Conservation (phyloP, 2,329 filamentous ascomycete species). For the Hirsutella thompsonii region DNA sequence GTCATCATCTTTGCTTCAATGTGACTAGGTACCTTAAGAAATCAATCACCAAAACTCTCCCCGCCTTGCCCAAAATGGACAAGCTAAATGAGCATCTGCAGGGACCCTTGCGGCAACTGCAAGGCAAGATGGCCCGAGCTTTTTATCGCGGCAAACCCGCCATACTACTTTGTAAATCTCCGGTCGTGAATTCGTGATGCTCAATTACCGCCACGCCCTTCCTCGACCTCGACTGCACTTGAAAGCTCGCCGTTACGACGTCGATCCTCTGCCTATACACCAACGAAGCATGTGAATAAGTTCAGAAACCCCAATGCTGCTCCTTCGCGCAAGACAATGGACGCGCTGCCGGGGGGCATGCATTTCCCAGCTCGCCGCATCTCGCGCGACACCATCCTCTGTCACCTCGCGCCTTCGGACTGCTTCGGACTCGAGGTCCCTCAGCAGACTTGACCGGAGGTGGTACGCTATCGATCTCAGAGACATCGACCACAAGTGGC, state of each 20-base stretch:
- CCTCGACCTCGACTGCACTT: no score
- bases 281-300: background rate
- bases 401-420: background rate
- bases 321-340: slow-evolving; percentile 13
- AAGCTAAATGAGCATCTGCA: no score
- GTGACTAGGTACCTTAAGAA: no score
- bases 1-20: no score
- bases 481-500: slow-evolving; percentile 38
- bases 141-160: no score
- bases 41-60: no score
- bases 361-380: background rate
- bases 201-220: no score
- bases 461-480: slow-evolving; percentile 33
- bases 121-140: no score
- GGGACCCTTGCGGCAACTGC: no score
- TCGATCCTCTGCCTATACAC: background rate
- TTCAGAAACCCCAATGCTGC: slow-evolving; percentile 12
- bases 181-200: no score
- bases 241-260: background rate
- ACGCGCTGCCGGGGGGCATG: slow-evolving; percentile 7
- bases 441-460: slow-evolving; percentile 9
- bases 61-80: no score
- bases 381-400: background rate
- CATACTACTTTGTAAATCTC: no score
- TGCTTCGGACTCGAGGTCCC: background rate